Evolutionary conservation across 768 basidiomycete genomes (phyloP).

Genomic region (Obba rivulosa): DNA sequence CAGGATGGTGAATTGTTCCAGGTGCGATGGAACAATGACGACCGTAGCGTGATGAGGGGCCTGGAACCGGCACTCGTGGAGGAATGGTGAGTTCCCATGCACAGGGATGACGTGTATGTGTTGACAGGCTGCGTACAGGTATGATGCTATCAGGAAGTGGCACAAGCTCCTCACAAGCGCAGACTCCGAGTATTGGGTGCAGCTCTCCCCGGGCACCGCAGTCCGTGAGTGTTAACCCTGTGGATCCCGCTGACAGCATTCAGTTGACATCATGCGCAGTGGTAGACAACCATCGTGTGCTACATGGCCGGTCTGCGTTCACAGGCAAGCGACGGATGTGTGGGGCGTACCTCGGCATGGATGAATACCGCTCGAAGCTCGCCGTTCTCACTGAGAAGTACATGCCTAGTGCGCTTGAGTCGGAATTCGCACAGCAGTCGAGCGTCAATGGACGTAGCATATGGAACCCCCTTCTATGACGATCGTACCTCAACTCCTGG

Average conservation of each 20-base stretch:
- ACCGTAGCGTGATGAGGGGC: constrained; percentile 74
- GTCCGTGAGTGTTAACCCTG: constrained; percentile 51
- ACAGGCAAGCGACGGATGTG: constrained; percentile 88
- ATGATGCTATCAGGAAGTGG: constrained; percentile 78
- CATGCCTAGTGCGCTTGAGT: constrained; percentile 22
- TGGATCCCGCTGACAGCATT: not conserved
- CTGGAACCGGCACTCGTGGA: constrained; percentile 59
- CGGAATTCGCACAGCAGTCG: constrained; percentile 18
- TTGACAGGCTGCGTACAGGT: constrained; percentile 37
- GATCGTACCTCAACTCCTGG: constrained; percentile 53
- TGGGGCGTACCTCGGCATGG: constrained; percentile 88
- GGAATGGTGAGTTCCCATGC: constrained; percentile 48
- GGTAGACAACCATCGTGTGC: constrained; percentile 87
- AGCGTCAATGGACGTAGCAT: constrained; percentile 40
- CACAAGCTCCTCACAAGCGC: constrained; percentile 65
- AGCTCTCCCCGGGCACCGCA: constrained; percentile 82
- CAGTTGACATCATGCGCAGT: constrained; percentile 39
- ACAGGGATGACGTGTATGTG: too few species aligned
- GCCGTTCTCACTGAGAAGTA: constrained; percentile 62
- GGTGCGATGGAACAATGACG: constrained; percentile 93
- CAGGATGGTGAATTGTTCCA: constrained; percentile 66
- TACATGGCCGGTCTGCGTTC: constrained; percentile 93
- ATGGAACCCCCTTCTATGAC: constrained; percentile 51
- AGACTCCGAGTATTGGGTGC: constrained; percentile 90
- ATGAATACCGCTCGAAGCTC: constrained; percentile 84